Base-by-base conservation (phyloP, 352 stramenopile genomes). In the Phytopythium oedochilum region DNA sequence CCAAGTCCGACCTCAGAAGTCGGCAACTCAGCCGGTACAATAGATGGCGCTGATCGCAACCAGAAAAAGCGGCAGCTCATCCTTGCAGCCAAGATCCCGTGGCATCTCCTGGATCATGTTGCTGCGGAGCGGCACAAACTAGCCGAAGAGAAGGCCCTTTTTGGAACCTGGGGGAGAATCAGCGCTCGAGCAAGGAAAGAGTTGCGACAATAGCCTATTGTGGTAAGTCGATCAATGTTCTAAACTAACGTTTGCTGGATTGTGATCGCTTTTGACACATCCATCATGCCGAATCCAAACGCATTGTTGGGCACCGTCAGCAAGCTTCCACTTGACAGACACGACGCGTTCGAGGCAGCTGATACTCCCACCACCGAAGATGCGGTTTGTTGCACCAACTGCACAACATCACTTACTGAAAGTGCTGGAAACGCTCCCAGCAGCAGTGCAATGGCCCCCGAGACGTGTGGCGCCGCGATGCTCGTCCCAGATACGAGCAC, bases 41-140 rank as follows among this genome's bases (percentile, higher is more conserved):
- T 23, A 57, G 42, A 54, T 20, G 15, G 11, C 39, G 8, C 5
- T 18, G 57, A 73, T 50, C 57, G 59, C 20, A 61, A 71, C 28
- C 68, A 80, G 34, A 67, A 53, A 40, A 75, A 69, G 38, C 63
- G 58, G 18, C 53, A 68, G 28, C 42, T 71, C 3, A 35, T 74
- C 2, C 56, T 78, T 53, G 68, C 67, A 31, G 78, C 76, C 10
- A 75, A 81, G 49, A 73, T 91, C 26, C 81, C 83, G 26, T 91
- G 83, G 80, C 62, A 85, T 45, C 57, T 93, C 5, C 61, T 93
- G 1, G 83, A 93, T 29, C 68, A 89, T 26, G 26, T 92, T 12
- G 64, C 68, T 2, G 69, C 66, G 7, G 77, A 90, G 26, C 63
- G 69, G 0, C 58, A 64, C 26, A 71, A 72, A 31, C 43, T 88